phyloP scores from a whole-genome alignment of 1,284 basidiomycete species.

The Puccinia polysora region DNA sequence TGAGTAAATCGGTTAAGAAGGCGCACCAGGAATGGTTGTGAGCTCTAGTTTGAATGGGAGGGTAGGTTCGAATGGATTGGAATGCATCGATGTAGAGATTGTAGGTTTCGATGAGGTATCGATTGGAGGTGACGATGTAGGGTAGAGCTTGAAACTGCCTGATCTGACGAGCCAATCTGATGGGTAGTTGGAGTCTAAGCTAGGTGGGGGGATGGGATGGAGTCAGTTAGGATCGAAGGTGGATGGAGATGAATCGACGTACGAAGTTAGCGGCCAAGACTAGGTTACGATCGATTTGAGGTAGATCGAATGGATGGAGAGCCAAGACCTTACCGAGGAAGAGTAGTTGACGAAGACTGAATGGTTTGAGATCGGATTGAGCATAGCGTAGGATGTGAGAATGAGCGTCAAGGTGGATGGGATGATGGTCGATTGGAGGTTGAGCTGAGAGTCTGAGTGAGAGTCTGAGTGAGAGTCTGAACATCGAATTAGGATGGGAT shows the following conservation, averaged over 20 bases:
- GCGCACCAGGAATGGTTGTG: conserved; percentile 76
- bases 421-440: too few relatives aligned
- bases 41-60: conserved; percentile 65
- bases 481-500: too few relatives aligned
- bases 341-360: conserved; percentile 68
- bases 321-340: conserved; percentile 49
- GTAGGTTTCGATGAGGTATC: conserved; percentile 76
- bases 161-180: conserved; percentile 79
- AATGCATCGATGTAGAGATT: conserved; percentile 58
- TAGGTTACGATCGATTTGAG: conserved; percentile 59
- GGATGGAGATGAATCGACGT: conserved; percentile 70
- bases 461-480: too few relatives aligned
- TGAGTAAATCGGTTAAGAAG: conserved; percentile 64
- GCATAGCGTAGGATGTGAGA: conserved; percentile 22
- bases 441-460: too few relatives aligned
- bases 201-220: conserved; percentile 2
- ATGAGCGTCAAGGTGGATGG: too few relatives aligned
- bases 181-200: conserved; percentile 77
- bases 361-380: background rate
- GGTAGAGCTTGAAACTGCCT: conserved; percentile 80
- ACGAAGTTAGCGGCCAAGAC: conserved; percentile 71
- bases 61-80: conserved; percentile 69
- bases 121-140: conserved; percentile 80
- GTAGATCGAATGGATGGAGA: conserved; percentile 19
- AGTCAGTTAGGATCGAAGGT: conserved; percentile 55